Conservation (phyloP, 257 asterid species). For the Ballota nigra region DNA sequence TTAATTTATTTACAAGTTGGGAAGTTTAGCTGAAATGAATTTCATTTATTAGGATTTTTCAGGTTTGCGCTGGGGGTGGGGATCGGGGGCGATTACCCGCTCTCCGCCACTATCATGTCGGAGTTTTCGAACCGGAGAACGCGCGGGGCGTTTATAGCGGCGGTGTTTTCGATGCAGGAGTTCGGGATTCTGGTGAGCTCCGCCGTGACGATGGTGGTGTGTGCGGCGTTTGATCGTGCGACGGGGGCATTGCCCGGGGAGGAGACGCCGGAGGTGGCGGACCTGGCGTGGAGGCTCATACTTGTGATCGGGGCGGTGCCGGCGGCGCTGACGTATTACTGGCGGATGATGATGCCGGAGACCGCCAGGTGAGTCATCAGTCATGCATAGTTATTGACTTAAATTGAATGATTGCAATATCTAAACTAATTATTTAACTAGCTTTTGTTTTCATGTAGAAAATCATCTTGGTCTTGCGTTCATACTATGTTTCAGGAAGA, state of each 20-base stretch:
- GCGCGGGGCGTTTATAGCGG: slow-evolving; percentile 58
- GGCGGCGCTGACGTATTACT: slow-evolving; percentile 50
- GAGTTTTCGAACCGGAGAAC: slow-evolving; percentile 53
- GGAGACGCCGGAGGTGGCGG: slow-evolving; percentile 37
- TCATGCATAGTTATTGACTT: too few relatives aligned
- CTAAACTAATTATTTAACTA: background rate
- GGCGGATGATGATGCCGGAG: slow-evolving; percentile 74
- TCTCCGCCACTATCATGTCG: slow-evolving; percentile 68
- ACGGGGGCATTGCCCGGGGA: background rate
- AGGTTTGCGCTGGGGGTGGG: slow-evolving; percentile 52
- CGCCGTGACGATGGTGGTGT: slow-evolving; percentile 49
- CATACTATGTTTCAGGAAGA: background rate
- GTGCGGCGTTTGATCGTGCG: slow-evolving; percentile 39
- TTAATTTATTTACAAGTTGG: too few relatives aligned
- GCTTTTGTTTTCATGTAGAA: background rate
- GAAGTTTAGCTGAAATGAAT: too few relatives aligned
- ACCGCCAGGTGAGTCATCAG: slow-evolving; percentile 42
- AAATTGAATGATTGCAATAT: too few relatives aligned
- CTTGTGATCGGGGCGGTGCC: slow-evolving; percentile 56
- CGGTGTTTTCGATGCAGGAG: slow-evolving; percentile 70
- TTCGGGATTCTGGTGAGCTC: slow-evolving; percentile 58
- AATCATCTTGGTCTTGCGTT: background rate
- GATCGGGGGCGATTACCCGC: slow-evolving; percentile 63
- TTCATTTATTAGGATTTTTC: background rate
- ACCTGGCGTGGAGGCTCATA: slow-evolving; percentile 62